Evolutionary conservation across 2,329 filamentous ascomycete genomes (phyloP), one percentile per base, ranked within the genome.

Genomic region (Rachicladosporium sp.): DNA sequence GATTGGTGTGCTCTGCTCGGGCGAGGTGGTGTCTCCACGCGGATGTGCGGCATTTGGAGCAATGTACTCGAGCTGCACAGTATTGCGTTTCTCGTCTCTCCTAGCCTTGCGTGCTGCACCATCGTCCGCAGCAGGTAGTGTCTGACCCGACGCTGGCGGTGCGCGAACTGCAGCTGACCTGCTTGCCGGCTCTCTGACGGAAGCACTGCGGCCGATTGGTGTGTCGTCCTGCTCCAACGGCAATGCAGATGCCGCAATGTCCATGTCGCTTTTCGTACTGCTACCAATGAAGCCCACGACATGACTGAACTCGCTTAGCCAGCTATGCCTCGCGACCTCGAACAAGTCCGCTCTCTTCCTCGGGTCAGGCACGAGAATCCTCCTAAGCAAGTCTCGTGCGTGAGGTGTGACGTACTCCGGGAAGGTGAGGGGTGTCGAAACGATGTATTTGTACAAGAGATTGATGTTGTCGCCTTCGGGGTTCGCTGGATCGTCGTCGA

Each of bases 401-500:
- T 98, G 91, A 6, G 91, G 91, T 6, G 91, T 94, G 50, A 98
- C 91, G 59, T 96, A 96, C 78, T 98, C 91, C 45, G 91, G 91
- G 60, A 98, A 98, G 3, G 89, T 96, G 32, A 98, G 74, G 29
- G 89, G 88, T 1, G 91, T 98, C 40, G 86, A 93, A 43, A 95
- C 89, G 52, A 98, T 98, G 65, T 98, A 98, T 67, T 96, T 96
- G 73, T 98, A 98, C 21, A 98, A 71, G 8, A 98, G 73, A 60
- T 98, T 98, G 67, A 98, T 98, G 59, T 98, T 98, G 61, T 98
- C 91, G 50, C 91, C 91, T 63, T 98, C 91, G 2, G 91, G 91
- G 57, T 98, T 98, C 34, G 88, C 91, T 47, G 91, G 91, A 55
- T 98, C 91, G 58, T 98, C 91, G 54, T 98, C 91, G 56, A 98